Percentiles rank a stretch among this genome's conserved stretches.
Evolutionary conservation across 352 stramenopile genomes (phyloP).

Genomic region (Lagenidium sp.): DNA sequence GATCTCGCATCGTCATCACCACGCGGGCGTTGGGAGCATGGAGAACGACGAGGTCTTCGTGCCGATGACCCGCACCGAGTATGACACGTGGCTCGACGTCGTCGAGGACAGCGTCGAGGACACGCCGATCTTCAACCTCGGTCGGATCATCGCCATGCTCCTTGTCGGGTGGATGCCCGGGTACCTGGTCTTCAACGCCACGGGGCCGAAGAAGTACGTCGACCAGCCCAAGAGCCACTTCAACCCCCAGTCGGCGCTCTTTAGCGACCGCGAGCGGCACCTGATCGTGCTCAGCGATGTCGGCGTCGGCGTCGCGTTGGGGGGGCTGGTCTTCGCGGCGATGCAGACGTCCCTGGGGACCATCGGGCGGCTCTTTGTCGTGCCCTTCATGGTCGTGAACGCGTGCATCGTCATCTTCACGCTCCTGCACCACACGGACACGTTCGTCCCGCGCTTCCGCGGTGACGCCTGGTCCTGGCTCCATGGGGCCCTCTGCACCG

Average conservation of each 20-base stretch:
- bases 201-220: slow-evolving; percentile 85
- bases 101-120: slow-evolving; percentile 85
- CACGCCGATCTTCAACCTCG: slow-evolving; percentile 91
- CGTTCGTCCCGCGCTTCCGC: slow-evolving; percentile 95
- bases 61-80: slow-evolving; percentile 75
- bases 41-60: slow-evolving; percentile 98
- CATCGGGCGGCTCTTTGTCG: slow-evolving; percentile 93
- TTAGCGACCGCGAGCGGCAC: slow-evolving; percentile 85
- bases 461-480: slow-evolving; percentile 95
- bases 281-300: slow-evolving; percentile 93
- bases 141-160: slow-evolving; percentile 92
- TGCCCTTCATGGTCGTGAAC: slow-evolving; percentile 95
- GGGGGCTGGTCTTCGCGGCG: slow-evolving; percentile 38
- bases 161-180: slow-evolving; percentile 94
- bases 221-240: slow-evolving; percentile 91
- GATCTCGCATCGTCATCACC: slow-evolving; percentile 93
- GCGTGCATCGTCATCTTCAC: slow-evolving; percentile 96
- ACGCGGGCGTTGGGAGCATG: slow-evolving; percentile 93
- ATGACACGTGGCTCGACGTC: slow-evolving; percentile 22
- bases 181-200: slow-evolving; percentile 96
- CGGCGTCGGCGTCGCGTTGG: slow-evolving; percentile 73
- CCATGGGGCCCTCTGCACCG: slow-evolving; percentile 93
- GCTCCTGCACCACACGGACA: slow-evolving; percentile 97
- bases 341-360: slow-evolving; percentile 60
- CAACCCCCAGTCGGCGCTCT: slow-evolving; percentile 93